Percentiles rank a stretch among this genome's conserved stretches.
Evolutionary conservation across 2,329 filamentous ascomycete genomes (phyloP).

Genomic region (Colletotrichum sp.): DNA sequence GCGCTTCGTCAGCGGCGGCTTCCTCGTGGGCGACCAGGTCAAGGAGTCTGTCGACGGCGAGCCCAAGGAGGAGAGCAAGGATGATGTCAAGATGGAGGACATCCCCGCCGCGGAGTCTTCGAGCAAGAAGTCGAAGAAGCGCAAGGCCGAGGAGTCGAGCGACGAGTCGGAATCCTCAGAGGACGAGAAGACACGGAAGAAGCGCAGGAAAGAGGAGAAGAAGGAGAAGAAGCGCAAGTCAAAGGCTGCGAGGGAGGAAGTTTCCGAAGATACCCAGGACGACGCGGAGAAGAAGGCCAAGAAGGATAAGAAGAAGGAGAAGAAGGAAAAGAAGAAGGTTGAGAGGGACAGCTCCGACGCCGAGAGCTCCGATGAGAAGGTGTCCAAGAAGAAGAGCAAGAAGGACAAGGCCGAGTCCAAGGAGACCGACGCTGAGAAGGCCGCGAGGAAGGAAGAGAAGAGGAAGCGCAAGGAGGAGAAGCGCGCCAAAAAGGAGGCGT

Average conservation of each 20-base stretch:
- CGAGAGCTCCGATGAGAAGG: constrained; percentile 23
- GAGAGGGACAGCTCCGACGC: constrained; percentile 39
- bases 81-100: constrained; percentile 25
- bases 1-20: constrained; percentile 87
- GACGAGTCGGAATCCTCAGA: constrained; percentile 30
- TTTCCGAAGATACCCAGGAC: constrained; percentile 27
- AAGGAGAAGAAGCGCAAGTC: constrained; percentile 49
- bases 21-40: constrained; percentile 65
- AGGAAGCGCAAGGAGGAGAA: constrained; percentile 47
- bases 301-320: constrained; percentile 26
- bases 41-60: constrained; percentile 45
- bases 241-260: constrained; percentile 31
- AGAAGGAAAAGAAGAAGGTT: constrained; percentile 34
- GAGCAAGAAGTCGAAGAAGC: constrained; percentile 55
- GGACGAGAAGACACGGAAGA: constrained; percentile 40
- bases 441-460: constrained; percentile 57
- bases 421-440: constrained; percentile 38
- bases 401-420: constrained; percentile 29
- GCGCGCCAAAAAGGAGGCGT: constrained; percentile 41
- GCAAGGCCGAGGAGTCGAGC: constrained; percentile 46
- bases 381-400: constrained; percentile 35
- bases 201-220: constrained; percentile 39
- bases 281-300: constrained; percentile 29
- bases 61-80: constrained; percentile 27
- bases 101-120: constrained; percentile 29